Percentiles rank a stretch among this genome's conserved stretches.
These are phyloP conservation scores for Boletus rubropictus DNA, from an alignment of 768 basidiomycete species.

Conservation along the genomic window DNA sequence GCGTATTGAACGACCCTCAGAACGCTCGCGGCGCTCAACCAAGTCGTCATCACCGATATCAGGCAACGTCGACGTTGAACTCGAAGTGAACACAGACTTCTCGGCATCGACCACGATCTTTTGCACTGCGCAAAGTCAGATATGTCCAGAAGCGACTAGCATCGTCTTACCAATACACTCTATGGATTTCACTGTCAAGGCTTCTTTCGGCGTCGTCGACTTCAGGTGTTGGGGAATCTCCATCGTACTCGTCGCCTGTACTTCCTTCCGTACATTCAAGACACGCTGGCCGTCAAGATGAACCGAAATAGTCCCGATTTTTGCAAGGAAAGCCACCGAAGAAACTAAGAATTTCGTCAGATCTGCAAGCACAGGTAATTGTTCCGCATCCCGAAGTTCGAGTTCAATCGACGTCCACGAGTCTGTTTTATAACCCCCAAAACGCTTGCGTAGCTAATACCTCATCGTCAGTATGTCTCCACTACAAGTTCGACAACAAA, in stretches of 20 bases:
- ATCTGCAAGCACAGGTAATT: constrained; percentile 2
- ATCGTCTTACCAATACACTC: constrained; percentile 3
- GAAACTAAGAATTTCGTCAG: constrained; percentile 12
- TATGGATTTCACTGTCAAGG: constrained; percentile 5
- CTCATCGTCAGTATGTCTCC: background rate
- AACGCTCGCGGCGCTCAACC: background rate
- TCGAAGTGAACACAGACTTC: constrained; percentile 1
- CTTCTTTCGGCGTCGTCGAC: background rate
- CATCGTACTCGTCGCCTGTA: background rate
- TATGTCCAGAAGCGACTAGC: background rate
- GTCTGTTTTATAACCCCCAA: background rate
- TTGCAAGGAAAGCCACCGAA: constrained; percentile 6
- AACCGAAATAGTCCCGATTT: constrained; percentile 2
- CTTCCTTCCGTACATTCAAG: constrained; percentile 1
- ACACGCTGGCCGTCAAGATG: background rate
- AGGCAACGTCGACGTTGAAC: background rate
- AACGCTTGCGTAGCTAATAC: constrained; percentile 3
- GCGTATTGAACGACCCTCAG: background rate
- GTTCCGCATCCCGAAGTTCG: constrained; percentile 4
- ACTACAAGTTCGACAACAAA: background rate
- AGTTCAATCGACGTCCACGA: constrained; percentile 9
- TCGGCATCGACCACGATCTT: constrained; percentile 3
- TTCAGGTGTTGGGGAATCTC: constrained; percentile 1
- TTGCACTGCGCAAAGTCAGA: constrained; percentile 8
- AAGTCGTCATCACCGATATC: background rate